Evolutionary conservation across 495 filamentous ascomycete species (phyloP), one percentile per base, ranked within the genome.

Genomic region (Penicillium odoratum): DNA sequence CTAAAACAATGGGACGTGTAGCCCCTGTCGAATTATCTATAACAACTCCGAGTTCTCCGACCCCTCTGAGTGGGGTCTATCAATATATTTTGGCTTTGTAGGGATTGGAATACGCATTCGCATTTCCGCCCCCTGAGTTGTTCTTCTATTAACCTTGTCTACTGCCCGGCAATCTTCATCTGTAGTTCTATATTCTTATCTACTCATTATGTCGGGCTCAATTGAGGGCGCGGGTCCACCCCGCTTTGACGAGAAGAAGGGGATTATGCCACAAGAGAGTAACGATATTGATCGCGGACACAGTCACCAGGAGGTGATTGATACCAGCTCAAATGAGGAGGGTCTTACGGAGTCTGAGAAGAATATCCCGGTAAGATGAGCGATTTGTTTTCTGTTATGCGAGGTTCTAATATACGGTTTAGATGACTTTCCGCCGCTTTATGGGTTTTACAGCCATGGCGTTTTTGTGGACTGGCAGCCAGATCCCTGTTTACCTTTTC

Each of bases 391-490:
- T 13, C 16, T 38, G n/a, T 13, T 38, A 16, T 26, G 34, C 40
- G 38, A 6, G 7, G 31, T 44, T n/a, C 13, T 38, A 7, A 51
- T 40, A n/a, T 51, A 5, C 6, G 8, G 6, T 31, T 33, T 53
- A 85, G 81, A 84, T 88, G 81, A 79, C 80, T 25, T 76, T 80
- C 42, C 75, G 70, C 28, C 73, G 81, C 9, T 76, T 86, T 62
- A 82, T 86, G 79, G 77, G 83, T 34, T 78, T 88, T 50, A 65
- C 80, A 13, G 79, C 84, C 40, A 86, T 88, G 83, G 83, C 82
- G 8, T 86, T 88, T 56, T 68, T 88, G 33, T 87, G 83, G 84
- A 85, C 83, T 53, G 84, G 82, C 34, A 85, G 82, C 59, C 84
- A 87, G 58, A 85, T 87, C 48, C 84, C 84, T 0, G 74, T 85